phyloP scores from a whole-genome alignment of 345 rosid genomes.

The Arabidopsis arenosa region DNA sequence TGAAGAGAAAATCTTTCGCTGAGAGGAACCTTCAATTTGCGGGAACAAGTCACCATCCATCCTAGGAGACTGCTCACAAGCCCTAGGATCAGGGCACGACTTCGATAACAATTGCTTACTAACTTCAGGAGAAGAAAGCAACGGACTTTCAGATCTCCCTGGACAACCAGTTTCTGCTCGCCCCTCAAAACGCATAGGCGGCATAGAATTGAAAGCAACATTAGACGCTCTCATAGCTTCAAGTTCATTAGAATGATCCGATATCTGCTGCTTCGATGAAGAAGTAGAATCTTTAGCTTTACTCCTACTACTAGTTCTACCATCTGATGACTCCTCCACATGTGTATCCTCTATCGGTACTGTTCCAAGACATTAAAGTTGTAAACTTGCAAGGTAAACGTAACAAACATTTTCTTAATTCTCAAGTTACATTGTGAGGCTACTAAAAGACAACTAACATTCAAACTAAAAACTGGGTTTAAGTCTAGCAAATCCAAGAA shows the following conservation, averaged over 20 bases:
- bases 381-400: constrained; percentile 16
- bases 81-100: constrained; percentile 59
- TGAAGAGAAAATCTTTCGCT: constrained; percentile 51
- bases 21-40: constrained; percentile 44
- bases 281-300: constrained; percentile 39
- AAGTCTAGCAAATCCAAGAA: background rate
- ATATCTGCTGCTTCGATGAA: constrained; percentile 44
- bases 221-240: constrained; percentile 46
- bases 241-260: constrained; percentile 31
- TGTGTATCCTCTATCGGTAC: constrained; percentile 49
- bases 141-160: constrained; percentile 24
- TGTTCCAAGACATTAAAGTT: constrained; percentile 19
- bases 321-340: constrained; percentile 50
- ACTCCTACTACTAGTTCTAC: constrained; percentile 46
- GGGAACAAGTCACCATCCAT: constrained; percentile 42
- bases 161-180: constrained; percentile 24
- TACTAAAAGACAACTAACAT: too few relatives aligned
- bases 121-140: constrained; percentile 35
- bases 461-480: too few relatives aligned
- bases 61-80: constrained; percentile 42
- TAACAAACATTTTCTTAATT: background rate
- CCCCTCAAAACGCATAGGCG: constrained; percentile 56
- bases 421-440: background rate
- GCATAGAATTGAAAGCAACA: constrained; percentile 67
- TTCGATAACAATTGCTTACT: constrained; percentile 48